Base-by-base conservation (phyloP, 306 rosid genomes). In the Quercus glauca region DNA sequence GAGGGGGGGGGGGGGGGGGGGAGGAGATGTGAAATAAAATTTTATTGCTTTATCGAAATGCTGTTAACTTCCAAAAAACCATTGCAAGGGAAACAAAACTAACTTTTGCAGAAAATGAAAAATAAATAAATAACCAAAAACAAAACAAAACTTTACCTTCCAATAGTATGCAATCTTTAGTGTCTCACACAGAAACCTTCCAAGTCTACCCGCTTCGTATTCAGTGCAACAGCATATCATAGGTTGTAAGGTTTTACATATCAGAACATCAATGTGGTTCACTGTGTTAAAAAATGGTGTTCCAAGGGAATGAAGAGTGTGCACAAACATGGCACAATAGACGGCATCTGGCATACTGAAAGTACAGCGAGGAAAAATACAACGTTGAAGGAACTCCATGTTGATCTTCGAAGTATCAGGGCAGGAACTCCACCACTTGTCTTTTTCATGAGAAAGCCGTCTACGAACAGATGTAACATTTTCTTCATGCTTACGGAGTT, bases 181-280 rank as follows among this genome's bases (percentile, higher is more conserved):
- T 63, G 99, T 95, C 90, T 95, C 98, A 45, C 86, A 90, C 58
- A 95, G 82, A 85, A 95, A 95, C 91, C 97, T 90, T 71, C 98
- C 99, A 79, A 95, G 96, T 87, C 99, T 88, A 74, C 99, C 99
- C 20, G 83, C 98, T 88, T 95, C 99, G 11, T 87, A 93, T 83
- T 95, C 99, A 53, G 99, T 93, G 87, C 99, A 95, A 86, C 99
- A 95, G 87, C 99, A 95, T 79, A 95, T 95, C 99, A 95, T 95
- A 68, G 99, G 99, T 81, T 95, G 99, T 61, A 95, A 88, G 60
- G 98, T 93, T 89, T 90, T 95, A 80, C 99, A 95, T 74, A 95
- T 93, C 64, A 95, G 87, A 77, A 92, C 96, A 87, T 95, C 99
- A 76, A 95, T 89, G 90, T 95, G 99, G 87, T 95, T 95, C 85